phyloP scores from a whole-genome alignment of 495 filamentous ascomycete species.

The Chaetomidium leptoderma region DNA sequence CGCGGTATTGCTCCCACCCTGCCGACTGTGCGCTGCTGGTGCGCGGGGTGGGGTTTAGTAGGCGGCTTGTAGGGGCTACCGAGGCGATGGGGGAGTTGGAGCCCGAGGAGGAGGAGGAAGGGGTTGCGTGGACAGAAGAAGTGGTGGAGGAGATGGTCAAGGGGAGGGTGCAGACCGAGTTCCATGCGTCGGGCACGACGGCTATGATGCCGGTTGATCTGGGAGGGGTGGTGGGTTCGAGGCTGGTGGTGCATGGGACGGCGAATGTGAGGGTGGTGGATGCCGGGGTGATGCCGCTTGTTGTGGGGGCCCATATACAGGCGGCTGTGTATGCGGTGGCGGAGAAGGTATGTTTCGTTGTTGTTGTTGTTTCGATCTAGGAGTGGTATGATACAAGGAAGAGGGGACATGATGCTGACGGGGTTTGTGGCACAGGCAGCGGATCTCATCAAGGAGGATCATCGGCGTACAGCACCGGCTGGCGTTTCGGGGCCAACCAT shows the following conservation, averaged over 20 bases:
- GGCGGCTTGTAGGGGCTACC: conserved; percentile 35
- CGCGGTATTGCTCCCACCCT: conserved; percentile 33
- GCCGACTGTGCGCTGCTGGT: conserved; percentile 31
- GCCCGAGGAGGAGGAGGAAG: conserved; percentile 18
- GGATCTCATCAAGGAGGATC: conserved; percentile 12
- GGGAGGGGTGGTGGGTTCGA: conserved; percentile 46
- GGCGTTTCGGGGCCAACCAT: not conserved
- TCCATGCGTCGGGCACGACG: conserved; percentile 37
- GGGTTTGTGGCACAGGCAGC: not conserved
- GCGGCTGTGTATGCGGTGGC: conserved; percentile 52
- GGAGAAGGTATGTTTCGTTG: conserved; percentile 40
- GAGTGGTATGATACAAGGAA: not conserved
- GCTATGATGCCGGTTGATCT: conserved; percentile 41
- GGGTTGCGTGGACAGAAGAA: conserved; percentile 3
- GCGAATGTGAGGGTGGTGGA: conserved; percentile 44
- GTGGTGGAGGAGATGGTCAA: conserved; percentile 23
- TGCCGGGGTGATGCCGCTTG: conserved; percentile 48
- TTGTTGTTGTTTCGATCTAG: not conserved
- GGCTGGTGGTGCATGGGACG: conserved; percentile 47
- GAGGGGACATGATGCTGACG: too few species aligned
- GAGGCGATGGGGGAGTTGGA: conserved; percentile 33
- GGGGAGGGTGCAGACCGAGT: conserved; percentile 19
- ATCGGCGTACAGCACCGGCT: not conserved
- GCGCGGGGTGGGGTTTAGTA: conserved; percentile 22
- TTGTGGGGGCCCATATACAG: conserved; percentile 44